Evolutionary conservation across 2,329 filamentous ascomycete species (phyloP), one percentile per base, ranked within the genome.

Genomic region (Neocatenulostroma microsporum): DNA sequence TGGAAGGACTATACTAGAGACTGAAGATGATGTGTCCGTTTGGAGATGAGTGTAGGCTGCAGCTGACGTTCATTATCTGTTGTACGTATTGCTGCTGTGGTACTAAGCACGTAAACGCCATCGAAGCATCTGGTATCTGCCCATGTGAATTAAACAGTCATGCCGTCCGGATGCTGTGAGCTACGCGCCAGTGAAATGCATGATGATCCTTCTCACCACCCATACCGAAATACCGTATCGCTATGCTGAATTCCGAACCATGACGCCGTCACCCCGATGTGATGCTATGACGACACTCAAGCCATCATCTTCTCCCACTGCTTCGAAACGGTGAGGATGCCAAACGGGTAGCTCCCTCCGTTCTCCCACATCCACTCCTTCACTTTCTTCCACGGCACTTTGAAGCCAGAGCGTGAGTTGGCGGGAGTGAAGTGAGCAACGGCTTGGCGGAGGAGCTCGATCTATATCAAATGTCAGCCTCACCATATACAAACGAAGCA

Each of bases 291-390:
- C n/a, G n/a, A n/a, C n/a, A 25, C 8, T 3, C 32, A 12, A 11
- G 21, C 27, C 6, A 21, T 14, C 13, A 71, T 48, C 52, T 76
- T 68, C 12, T 63, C 56, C 69, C 73, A 80, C 59, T 76, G 78
- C 59, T 73, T 76, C 56, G 77, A 76, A 49, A 73, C 77, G 0
- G 76, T 78, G 2, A 73, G 68, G 46, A 74, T 72, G 3, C 74
- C 74, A 49, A 78, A 80, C 21, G 64, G 63, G 50, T 80, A 80
- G 3, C 68, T 69, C 6, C 73, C 74, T 2, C 73, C 72, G 29
- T 70, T 53, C 3, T 57, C 49, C 44, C 51, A 56, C 37, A 80
- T 76, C 43, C 68, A 70, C 21, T 73, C 66, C 1, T 68, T 66
- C 15, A 79, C 67, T 37, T 66, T 67, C 59, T 76, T 76, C 76